Conservation (phyloP, 164 flowering plant genomes). For the Sedum album region DNA sequence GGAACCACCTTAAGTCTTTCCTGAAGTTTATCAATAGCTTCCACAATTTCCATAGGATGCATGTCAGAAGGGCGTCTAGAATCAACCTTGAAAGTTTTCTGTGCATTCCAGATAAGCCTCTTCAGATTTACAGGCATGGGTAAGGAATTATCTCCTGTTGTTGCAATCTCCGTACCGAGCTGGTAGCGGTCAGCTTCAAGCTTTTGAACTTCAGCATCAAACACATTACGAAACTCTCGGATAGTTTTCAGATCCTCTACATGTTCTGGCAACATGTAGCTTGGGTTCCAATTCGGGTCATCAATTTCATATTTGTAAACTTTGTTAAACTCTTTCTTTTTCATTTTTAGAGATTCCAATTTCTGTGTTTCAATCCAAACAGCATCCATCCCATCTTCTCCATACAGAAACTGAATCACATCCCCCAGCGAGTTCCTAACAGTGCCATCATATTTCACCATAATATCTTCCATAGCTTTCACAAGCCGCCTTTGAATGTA, state of each 20-base stretch:
- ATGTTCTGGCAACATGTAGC: constrained; percentile 75
- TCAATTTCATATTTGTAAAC: constrained; percentile 73
- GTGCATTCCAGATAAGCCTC: constrained; percentile 94
- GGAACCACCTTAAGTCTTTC: constrained; percentile 93
- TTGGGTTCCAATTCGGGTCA: constrained; percentile 73
- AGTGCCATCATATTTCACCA: constrained; percentile 99
- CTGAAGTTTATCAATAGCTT: constrained; percentile 92
- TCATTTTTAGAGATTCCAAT: constrained; percentile 84
- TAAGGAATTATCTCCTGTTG: constrained; percentile 88
- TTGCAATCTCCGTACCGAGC: constrained; percentile 90
- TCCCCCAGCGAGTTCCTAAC: constrained; percentile 92
- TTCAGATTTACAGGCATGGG: constrained; percentile 92
- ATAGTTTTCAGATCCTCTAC: constrained; percentile 84
- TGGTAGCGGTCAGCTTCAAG: constrained; percentile 80
- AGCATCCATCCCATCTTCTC: constrained; percentile 99
- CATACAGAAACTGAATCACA: constrained; percentile 95
- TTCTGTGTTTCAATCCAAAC: constrained; percentile 96
- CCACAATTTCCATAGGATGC: constrained; percentile 98
- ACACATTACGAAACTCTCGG: constrained; percentile 78
- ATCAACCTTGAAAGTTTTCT: constrained; percentile 89
- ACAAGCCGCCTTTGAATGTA: constrained; percentile 94
- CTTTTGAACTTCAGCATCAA: constrained; percentile 91
- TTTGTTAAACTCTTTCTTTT: constrained; percentile 61
- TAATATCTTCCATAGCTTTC: constrained; percentile 99
- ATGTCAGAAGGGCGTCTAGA: constrained; percentile 79